Evolutionary conservation across 306 rosid genomes (phyloP).

Genomic region (Styphnolobium japonicum): DNA sequence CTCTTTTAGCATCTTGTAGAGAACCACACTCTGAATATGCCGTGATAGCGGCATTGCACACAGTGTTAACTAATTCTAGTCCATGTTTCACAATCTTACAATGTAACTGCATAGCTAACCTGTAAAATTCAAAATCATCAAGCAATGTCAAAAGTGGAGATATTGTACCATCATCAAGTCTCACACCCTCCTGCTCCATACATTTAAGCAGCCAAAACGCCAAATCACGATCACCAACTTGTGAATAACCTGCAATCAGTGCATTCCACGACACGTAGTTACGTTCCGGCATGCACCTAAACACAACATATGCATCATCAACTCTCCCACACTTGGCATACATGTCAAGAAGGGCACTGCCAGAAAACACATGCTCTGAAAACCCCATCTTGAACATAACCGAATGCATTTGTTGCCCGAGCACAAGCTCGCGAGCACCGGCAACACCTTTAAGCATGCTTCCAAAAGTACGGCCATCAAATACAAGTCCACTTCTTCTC

Average conservation of each 20-base stretch:
- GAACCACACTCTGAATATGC: conserved; percentile 74
- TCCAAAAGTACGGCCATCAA: conserved; percentile 68
- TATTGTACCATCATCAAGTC: conserved; percentile 66
- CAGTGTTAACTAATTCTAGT: conserved; percentile 37
- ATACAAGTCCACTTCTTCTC: conserved; percentile 42
- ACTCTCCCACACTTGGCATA: conserved; percentile 74
- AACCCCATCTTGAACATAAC: conserved; percentile 57
- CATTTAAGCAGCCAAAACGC: conserved; percentile 49
- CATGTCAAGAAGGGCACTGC: conserved; percentile 84
- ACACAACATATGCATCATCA: conserved; percentile 57
- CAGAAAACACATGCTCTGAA: conserved; percentile 46
- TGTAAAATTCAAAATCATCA: conserved; percentile 42
- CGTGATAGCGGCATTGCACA: conserved; percentile 66
- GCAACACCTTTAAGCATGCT: conserved; percentile 72
- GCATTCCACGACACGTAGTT: conserved; percentile 79
- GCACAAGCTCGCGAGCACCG: conserved; percentile 19
- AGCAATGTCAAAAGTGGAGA: conserved; percentile 80
- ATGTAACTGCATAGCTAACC: conserved; percentile 53
- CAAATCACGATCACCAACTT: conserved; percentile 43
- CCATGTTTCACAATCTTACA: conserved; percentile 69
- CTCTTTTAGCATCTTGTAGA: conserved; percentile 60
- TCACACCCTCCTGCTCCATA: conserved; percentile 58
- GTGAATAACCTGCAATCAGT: conserved; percentile 60
- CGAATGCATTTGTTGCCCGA: conserved; percentile 68
- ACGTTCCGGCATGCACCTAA: conserved; percentile 44